Conservation (phyloP, 495 filamentous ascomycete species). For the Hypoxylon intermedium region DNA sequence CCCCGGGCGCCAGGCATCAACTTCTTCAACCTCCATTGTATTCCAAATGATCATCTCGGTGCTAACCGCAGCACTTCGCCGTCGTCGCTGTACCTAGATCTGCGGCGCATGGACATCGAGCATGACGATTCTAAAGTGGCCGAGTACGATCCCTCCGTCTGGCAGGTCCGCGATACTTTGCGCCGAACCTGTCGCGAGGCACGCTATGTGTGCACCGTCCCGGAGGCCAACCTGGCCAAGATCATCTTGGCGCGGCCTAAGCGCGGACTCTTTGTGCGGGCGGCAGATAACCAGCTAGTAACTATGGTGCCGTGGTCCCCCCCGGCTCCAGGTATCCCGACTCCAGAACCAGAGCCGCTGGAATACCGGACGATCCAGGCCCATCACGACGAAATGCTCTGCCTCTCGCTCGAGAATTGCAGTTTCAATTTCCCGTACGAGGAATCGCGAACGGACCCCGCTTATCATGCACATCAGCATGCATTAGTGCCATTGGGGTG, state of each 20-base stretch:
- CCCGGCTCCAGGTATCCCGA: neutral
- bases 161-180: conserved; percentile 25
- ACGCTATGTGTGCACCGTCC: conserved; percentile 17
- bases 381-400: conserved; percentile 28
- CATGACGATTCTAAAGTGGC: conserved; percentile 29
- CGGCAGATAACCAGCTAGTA: conserved; percentile 30
- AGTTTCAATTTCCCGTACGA: conserved; percentile 42
- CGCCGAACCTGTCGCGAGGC: conserved; percentile 36
- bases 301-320: neutral
- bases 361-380: conserved; percentile 25
- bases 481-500: too few species aligned
- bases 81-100: conserved; percentile 36
- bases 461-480: too few species aligned
- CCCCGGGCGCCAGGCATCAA: conserved; percentile 38
- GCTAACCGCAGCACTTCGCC: conserved; percentile 38
- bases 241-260: conserved; percentile 37
- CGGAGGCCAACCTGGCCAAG: neutral
- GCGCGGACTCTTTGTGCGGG: conserved; percentile 34
- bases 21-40: conserved; percentile 44
- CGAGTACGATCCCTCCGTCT: conserved; percentile 39
- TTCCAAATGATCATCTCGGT: conserved; percentile 36
- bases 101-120: conserved; percentile 32
- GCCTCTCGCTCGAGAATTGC: conserved; percentile 41
- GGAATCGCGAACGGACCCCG: too few species aligned
- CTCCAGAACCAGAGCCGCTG: conserved; percentile 7